phyloP scores from a whole-genome alignment of 371 early-diverging fungal genomes.

The Apophysomyces elegans region DNA sequence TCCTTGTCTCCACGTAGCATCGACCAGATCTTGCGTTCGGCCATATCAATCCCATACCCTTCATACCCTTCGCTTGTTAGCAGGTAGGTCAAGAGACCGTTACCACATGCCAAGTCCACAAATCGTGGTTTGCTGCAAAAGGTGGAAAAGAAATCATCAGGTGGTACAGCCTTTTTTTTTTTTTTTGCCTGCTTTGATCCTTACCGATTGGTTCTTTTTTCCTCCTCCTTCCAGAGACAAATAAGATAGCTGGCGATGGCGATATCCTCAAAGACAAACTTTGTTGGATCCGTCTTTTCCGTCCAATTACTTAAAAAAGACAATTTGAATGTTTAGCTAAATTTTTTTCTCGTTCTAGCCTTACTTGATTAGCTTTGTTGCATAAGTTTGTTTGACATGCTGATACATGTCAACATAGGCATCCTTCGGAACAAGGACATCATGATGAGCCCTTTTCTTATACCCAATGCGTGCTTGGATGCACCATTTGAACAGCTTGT shows the following conservation, averaged over 20 bases:
- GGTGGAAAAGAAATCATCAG: neutral
- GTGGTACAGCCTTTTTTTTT: too few relatives aligned
- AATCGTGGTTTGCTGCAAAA: conserved; percentile 58
- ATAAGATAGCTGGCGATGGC: conserved; percentile 84
- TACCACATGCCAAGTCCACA: conserved; percentile 94
- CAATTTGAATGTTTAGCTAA: conserved; percentile 11
- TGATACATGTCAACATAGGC: conserved; percentile 65
- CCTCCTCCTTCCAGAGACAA: conserved; percentile 71
- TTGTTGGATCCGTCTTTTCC: conserved; percentile 82
- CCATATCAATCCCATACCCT: conserved; percentile 85
- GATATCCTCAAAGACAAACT: conserved; percentile 88
- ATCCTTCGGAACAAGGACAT: conserved; percentile 73
- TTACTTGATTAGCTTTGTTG: conserved; percentile 52
- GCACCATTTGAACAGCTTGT: conserved; percentile 81
- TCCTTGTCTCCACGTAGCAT: conserved; percentile 28
- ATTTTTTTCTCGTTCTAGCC: neutral
- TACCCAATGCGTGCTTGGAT: conserved; percentile 75
- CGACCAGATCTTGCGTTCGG: conserved; percentile 80
- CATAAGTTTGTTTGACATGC: conserved; percentile 70
- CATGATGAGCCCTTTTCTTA: conserved; percentile 73
- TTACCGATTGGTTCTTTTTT: conserved; percentile 20
- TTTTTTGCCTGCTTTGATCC: neutral
- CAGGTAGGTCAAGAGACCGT: conserved; percentile 83
- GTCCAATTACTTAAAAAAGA: conserved; percentile 59
- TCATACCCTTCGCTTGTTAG: conserved; percentile 77